A percentile compares a stretch with the other conserved stretches of the same genome.
These are phyloP conservation scores for Backusella parvicylindrica DNA, from an alignment of 192 early-diverging fungal species.

Conservation along the genomic window DNA sequence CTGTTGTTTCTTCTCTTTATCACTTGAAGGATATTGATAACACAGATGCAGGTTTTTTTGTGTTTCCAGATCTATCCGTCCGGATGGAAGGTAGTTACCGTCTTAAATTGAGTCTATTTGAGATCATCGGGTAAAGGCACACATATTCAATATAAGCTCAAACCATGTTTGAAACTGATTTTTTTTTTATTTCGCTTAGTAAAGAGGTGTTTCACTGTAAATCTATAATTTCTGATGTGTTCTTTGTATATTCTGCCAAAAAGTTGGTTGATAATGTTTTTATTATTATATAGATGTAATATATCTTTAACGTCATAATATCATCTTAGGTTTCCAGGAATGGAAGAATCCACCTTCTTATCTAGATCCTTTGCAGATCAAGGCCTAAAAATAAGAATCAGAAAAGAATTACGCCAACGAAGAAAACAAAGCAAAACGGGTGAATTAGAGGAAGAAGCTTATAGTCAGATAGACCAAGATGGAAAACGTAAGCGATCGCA, in stretches of 20 bases:
- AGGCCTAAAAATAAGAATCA: slow-evolving; percentile 90
- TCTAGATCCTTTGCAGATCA: slow-evolving; percentile 95
- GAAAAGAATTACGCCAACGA: slow-evolving; percentile 71
- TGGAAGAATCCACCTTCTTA: slow-evolving; percentile 90
- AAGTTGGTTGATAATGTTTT: slow-evolving; percentile 8
- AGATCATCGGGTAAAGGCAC: slow-evolving; percentile 70
- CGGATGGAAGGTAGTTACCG: slow-evolving; percentile 88
- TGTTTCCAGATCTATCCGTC: slow-evolving; percentile 95
- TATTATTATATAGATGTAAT: too few species aligned
- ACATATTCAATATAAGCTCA: neutral
- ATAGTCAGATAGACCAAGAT: neutral
- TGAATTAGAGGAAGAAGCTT: neutral
- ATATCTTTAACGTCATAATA: too few species aligned
- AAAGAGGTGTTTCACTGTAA: slow-evolving; percentile 87
- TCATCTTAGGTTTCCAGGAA: slow-evolving; percentile 91
- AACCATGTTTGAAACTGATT: neutral
- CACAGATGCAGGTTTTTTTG: slow-evolving; percentile 92
- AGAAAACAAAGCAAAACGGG: slow-evolving; percentile 19
- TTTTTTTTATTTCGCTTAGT: slow-evolving; percentile 28
- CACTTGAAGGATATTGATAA: slow-evolving; percentile 86
- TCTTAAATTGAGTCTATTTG: slow-evolving; percentile 86
- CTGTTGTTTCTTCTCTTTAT: slow-evolving; percentile 89
- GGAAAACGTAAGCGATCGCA: neutral
- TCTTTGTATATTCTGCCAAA: slow-evolving; percentile 91
- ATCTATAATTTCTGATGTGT: slow-evolving; percentile 79